Evolutionary conservation across 1,284 basidiomycete genomes (phyloP).

Genomic region (Vanrija humicola): DNA sequence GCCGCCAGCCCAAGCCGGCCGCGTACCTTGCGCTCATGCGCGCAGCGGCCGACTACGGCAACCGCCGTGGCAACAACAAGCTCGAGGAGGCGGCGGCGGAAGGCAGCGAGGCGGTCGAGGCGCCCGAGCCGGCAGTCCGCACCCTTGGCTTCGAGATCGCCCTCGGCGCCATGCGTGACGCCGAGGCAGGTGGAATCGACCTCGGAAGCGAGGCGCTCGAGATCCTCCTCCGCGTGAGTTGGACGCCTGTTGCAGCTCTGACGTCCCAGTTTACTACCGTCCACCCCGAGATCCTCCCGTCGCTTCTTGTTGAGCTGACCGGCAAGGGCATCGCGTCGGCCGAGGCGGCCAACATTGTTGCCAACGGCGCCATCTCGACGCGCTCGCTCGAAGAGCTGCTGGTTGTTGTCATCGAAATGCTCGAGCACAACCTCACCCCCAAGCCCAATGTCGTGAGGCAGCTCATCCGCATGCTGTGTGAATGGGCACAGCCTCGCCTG

Average conservation of each 20-base stretch:
- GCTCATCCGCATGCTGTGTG: conserved; percentile 27
- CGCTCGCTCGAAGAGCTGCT: conserved; percentile 29
- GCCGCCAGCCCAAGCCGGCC: conserved; percentile 21
- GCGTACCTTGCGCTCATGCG: conserved; percentile 35
- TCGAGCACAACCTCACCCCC: conserved; percentile 20
- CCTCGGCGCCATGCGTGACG: conserved; percentile 33
- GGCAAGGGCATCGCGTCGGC: background rate
- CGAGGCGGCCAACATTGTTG: conserved; percentile 23
- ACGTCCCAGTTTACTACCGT: conserved; percentile 15
- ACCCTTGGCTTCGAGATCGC: conserved; percentile 35
- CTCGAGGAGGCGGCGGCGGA: conserved; percentile 13
- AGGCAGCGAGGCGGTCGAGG: background rate
- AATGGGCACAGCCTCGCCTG: conserved; percentile 32
- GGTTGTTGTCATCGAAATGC: conserved; percentile 32
- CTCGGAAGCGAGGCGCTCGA: conserved; percentile 30
- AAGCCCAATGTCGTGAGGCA: conserved; percentile 9
- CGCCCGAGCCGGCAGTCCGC: too few relatives aligned
- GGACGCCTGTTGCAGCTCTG: background rate
- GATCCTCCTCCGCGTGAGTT: conserved; percentile 31
- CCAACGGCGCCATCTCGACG: conserved; percentile 10
- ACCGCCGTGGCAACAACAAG: conserved; percentile 6
- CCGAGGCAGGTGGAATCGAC: conserved; percentile 30
- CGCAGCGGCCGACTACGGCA: conserved; percentile 28
- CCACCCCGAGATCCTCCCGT: conserved; percentile 32
- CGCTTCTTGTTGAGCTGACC: conserved; percentile 22